These are phyloP conservation scores for Alternaria viburni DNA, from an alignment of 2,329 filamentous ascomycete species.

Conservation along the genomic window DNA sequence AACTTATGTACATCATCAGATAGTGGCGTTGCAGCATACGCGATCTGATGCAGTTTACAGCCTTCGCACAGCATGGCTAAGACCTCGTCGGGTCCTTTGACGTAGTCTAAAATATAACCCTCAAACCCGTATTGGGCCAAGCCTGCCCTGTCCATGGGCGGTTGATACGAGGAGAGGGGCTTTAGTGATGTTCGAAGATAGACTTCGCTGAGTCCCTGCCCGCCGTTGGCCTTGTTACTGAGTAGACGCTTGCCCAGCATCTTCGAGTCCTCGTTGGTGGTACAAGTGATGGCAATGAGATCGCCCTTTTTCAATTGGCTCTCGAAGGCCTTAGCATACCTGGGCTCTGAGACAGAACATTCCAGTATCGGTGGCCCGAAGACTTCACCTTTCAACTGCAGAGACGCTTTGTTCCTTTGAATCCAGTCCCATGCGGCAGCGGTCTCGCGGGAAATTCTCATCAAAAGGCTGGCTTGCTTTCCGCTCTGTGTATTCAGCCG, in stretches of 20 bases:
- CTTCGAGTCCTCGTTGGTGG: conserved; percentile 75
- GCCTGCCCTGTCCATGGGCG: conserved; percentile 63
- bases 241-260: conserved; percentile 72
- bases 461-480: conserved; percentile 64
- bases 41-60: conserved; percentile 71
- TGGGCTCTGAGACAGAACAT: conserved; percentile 77
- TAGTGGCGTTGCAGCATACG: conserved; percentile 68
- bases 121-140: conserved; percentile 71
- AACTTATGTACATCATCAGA: conserved; percentile 70
- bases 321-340: conserved; percentile 68
- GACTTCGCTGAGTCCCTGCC: conserved; percentile 71
- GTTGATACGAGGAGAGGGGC: conserved; percentile 61
- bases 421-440: conserved; percentile 82
- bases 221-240: conserved; percentile 39
- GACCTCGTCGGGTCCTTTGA: conserved; percentile 82
- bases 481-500: conserved; percentile 46
- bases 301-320: conserved; percentile 61
- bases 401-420: conserved; percentile 65
- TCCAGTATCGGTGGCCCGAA: conserved; percentile 81
- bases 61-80: conserved; percentile 86
- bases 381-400: conserved; percentile 74
- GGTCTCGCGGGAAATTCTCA: conserved; percentile 66
- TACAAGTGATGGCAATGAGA: conserved; percentile 72
- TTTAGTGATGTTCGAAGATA: conserved; percentile 70
- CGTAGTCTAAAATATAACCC: conserved; percentile 77